These are phyloP conservation scores for Cyclostephanos invisitatus DNA, from an alignment of 108 stramenopile species.

Conservation along the genomic window DNA sequence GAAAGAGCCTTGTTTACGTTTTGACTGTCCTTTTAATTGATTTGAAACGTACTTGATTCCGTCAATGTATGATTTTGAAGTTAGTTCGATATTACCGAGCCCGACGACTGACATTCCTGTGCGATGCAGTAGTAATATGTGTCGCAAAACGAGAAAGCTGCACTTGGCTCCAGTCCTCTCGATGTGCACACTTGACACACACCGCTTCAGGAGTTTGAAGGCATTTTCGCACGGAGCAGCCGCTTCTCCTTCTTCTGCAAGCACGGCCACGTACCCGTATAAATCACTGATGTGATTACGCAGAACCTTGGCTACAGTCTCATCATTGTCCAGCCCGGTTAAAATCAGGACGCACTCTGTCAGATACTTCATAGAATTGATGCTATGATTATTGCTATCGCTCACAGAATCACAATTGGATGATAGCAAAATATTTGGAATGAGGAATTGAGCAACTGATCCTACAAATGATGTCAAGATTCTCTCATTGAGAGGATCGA, in stretches of 20 bases:
- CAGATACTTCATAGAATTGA: constrained; percentile 17
- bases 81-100: constrained; percentile 17
- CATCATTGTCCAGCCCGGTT: constrained; percentile 30
- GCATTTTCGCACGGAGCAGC: constrained; percentile 26
- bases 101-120: constrained; percentile 36
- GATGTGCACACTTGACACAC: constrained; percentile 36
- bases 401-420: background rate
- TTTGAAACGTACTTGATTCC: constrained; percentile 47
- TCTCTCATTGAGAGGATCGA: constrained; percentile 10
- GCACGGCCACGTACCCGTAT: constrained; percentile 35
- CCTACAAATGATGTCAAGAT: constrained; percentile 29
- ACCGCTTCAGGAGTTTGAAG: constrained; percentile 29
- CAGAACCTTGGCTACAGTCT: constrained; percentile 42
- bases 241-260: constrained; percentile 21
- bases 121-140: constrained; percentile 39
- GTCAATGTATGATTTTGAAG: constrained; percentile 32
- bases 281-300: constrained; percentile 43
- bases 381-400: constrained; percentile 12
- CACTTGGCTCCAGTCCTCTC: constrained; percentile 40
- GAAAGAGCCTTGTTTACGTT: constrained; percentile 23
- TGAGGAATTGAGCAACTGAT: constrained; percentile 28
- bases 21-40: constrained; percentile 17
- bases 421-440: constrained; percentile 38
- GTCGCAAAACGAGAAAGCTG: constrained; percentile 32
- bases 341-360: constrained; percentile 33